Percentiles rank a stretch among this genome's conserved stretches.
Evolutionary conservation across 768 basidiomycete species (phyloP).

Genomic region (Boletus coccyginus): DNA sequence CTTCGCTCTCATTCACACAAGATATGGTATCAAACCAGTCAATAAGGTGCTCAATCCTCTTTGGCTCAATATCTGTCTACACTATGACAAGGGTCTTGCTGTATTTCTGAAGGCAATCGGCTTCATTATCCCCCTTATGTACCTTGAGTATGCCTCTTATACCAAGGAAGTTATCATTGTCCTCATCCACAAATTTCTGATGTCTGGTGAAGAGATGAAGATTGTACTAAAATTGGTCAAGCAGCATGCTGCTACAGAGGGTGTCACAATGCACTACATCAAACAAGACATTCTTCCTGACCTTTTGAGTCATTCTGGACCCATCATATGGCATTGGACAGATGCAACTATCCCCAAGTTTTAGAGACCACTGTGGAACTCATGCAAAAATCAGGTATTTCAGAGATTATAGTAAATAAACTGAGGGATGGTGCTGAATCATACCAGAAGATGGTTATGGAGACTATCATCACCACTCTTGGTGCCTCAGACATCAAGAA

Average conservation of each 20-base stretch:
- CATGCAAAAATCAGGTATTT: conserved; percentile 93
- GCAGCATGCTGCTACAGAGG: conserved; percentile 97
- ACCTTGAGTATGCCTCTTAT: conserved; percentile 98
- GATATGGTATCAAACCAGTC: conserved; percentile 99
- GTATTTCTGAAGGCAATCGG: conserved; percentile 91
- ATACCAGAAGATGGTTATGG: conserved; percentile 99
- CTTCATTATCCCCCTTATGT: conserved; percentile 99
- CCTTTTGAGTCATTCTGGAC: conserved; percentile 99
- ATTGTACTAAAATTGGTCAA: conserved; percentile 99
- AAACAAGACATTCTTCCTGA: conserved; percentile 98
- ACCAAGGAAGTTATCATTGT: conserved; percentile 97
- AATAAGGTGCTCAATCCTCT: conserved; percentile 88
- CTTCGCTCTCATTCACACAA: conserved; percentile 64
- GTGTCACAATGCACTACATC: conserved; percentile 93
- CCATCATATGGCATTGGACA: conserved; percentile 94
- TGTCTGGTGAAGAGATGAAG: conserved; percentile 99
- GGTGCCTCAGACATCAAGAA: conserved; percentile 99
- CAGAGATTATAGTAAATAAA: conserved; percentile 81
- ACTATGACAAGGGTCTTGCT: conserved; percentile 75
- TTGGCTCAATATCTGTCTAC: conserved; percentile 75
- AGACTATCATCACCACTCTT: conserved; percentile 92
- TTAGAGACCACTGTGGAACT: conserved; percentile 98
- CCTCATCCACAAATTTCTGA: conserved; percentile 97
- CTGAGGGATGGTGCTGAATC: conserved; percentile 50
- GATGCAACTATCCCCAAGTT: conserved; percentile 96